Base-by-base conservation (phyloP, 257 asterid species). In the Solanum megistacrolobum region DNA sequence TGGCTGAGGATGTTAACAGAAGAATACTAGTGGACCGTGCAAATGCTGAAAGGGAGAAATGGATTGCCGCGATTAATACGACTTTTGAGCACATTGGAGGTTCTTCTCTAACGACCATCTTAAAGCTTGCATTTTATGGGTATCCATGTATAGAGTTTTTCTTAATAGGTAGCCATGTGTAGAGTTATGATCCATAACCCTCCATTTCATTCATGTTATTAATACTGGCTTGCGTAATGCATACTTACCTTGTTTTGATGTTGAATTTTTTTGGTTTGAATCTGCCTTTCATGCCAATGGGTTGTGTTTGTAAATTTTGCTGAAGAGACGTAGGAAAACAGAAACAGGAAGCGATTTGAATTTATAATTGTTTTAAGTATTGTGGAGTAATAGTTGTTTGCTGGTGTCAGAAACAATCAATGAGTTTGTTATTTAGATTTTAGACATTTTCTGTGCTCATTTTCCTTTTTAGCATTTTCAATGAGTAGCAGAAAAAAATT, bases 81-180 rank as follows among this genome's bases (percentile, higher is more conserved):
- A 93, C 99, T 76, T 97, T 97, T 91, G 94, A 94, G 32, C 99
- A 97, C 88, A 93, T 97, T 92, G 99, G 99, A 96, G 98, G 99
- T 97, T 90, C 43, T 48, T 82, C 86, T 48, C 71, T 82, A 48
- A 82, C 7, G 12, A 48, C 31, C 86, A 48, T 82, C 39, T 79
- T 41, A 41, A 46, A 82, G 86, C 69, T 82, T 48, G 29, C 20
- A 16, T 48, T 55, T 18, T 48, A 82, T 32, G 21, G 86, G 86
- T 46, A 48, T 48, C 68, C 43, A 82, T 52, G 71, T 82, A 16
- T 14, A 10, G 29, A 46, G 36, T 81, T 81, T 46, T 46, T 46
- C 14, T 46, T 46, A 46, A 12, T 46, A 46, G 86, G 86, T 46
- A 48, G 55, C 68, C 12, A 82, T 48, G 69, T 82, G 29, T 14